Conservation (phyloP, 179 eudicot species). For the Nepenthes alata region DNA sequence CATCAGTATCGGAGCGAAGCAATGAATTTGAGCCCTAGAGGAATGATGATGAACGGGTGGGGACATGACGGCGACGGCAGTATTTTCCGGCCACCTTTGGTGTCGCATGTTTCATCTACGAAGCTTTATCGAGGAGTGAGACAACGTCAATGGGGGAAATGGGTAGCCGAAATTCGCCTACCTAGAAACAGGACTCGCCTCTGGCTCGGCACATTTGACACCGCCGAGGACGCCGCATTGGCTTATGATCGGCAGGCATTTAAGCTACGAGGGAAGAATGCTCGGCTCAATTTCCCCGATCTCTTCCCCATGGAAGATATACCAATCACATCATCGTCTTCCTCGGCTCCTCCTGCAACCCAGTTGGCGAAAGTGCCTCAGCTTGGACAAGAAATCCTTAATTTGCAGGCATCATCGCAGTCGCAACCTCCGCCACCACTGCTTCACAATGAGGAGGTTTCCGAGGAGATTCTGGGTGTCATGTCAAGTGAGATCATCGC, state of each 20-base stretch:
- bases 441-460: conserved; percentile 7
- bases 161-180: conserved; percentile 98
- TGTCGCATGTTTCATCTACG: conserved; percentile 34
- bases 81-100: conserved; percentile 15
- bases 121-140: conserved; percentile 88
- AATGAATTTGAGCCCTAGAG: conserved; percentile 44
- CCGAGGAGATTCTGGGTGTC: conserved; percentile 20
- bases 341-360: not conserved
- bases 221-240: conserved; percentile 91
- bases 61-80: conserved; percentile 12
- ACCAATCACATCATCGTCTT: not conserved
- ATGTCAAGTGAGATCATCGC: conserved; percentile 18
- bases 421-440: conserved; percentile 1
- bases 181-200: conserved; percentile 77
- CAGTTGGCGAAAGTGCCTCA: no score
- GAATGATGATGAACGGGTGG: conserved; percentile 41
- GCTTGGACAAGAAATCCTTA: no score
- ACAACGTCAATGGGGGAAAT: conserved; percentile 98
- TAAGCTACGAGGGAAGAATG: conserved; percentile 69
- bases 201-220: conserved; percentile 94
- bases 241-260: conserved; percentile 87
- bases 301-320: conserved; percentile 36
- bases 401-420: not conserved
- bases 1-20: conserved; percentile 42
- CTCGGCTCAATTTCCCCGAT: conserved; percentile 77